Percentiles rank a stretch among this genome's conserved stretches.
These are phyloP conservation scores for Cyberlindnera petersonii DNA, from an alignment of 805 yeast species.

Conservation along the genomic window DNA sequence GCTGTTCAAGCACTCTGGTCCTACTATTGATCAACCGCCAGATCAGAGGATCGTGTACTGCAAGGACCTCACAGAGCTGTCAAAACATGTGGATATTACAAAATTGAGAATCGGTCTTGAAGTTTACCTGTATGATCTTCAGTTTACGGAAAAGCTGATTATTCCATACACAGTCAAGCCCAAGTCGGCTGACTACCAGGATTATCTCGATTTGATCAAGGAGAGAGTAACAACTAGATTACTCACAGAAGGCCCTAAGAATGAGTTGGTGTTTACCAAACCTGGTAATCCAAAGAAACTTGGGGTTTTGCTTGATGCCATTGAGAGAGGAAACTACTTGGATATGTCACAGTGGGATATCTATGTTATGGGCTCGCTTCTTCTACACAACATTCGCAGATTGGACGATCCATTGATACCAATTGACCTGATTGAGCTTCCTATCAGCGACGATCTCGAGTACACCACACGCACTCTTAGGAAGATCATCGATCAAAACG, in stretches of 20 bases:
- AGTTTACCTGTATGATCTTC: conserved; percentile 66
- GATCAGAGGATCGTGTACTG: conserved; percentile 31
- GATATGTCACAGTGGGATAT: conserved; percentile 67
- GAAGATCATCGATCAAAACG: conserved; percentile 28
- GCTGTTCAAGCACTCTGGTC: conserved; percentile 30
- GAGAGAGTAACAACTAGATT: conserved; percentile 51
- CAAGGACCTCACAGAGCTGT: conserved; percentile 31
- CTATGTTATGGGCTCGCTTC: conserved; percentile 39
- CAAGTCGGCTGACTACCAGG: conserved; percentile 28
- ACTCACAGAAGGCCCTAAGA: conserved; percentile 33
- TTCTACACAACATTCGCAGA: conserved; percentile 44
- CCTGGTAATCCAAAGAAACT: conserved; percentile 51
- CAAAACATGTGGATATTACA: conserved; percentile 61
- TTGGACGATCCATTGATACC: conserved; percentile 55
- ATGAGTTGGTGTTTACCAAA: conserved; percentile 48
- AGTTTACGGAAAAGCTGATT: conserved; percentile 45
- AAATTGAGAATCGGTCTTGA: conserved; percentile 69
- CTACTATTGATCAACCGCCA: conserved; percentile 4
- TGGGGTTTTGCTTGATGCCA: conserved; percentile 43
- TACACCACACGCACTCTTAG: conserved; percentile 39
- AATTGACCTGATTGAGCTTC: conserved; percentile 43
- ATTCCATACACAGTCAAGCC: conserved; percentile 39
- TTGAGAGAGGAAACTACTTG: conserved; percentile 50
- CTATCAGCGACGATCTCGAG: conserved; percentile 46
- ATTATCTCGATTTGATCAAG: conserved; percentile 38